A percentile compares a stretch with the other conserved stretches of the same genome.
phyloP scores from a whole-genome alignment of 2,329 filamentous ascomycete genomes.

The Aspergillus japonicus region DNA sequence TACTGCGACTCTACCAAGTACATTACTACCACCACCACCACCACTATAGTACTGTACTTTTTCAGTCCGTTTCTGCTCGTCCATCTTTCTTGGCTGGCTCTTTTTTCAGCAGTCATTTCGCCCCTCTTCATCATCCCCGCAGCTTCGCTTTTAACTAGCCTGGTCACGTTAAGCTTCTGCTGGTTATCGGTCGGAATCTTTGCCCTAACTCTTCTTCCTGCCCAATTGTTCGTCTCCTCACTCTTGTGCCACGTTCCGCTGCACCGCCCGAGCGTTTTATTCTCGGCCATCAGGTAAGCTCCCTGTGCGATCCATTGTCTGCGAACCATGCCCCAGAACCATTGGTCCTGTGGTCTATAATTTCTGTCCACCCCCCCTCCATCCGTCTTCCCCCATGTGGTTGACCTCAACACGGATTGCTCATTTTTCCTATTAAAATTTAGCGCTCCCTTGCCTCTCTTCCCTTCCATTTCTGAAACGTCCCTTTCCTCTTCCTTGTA shows the following conservation, averaged over 20 bases:
- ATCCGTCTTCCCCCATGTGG: slow-evolving; percentile 1
- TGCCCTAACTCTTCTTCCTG: slow-evolving; percentile 20
- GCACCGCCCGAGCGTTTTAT: slow-evolving; percentile 20
- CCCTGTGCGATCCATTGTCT: slow-evolving; percentile 14
- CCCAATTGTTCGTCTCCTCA: slow-evolving; percentile 22
- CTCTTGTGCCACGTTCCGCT: slow-evolving; percentile 25
- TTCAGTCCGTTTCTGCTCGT: no score
- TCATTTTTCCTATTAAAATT: slow-evolving; percentile 4
- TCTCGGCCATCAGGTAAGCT: slow-evolving; percentile 21
- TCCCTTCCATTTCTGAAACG: neutral
- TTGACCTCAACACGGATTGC: slow-evolving; percentile 6
- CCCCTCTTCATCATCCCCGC: slow-evolving; percentile 12
- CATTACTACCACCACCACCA: neutral
- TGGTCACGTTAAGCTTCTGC: slow-evolving; percentile 14
- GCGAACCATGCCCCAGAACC: slow-evolving; percentile 11
- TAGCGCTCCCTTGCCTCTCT: slow-evolving; percentile 8
- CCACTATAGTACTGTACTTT: neutral
- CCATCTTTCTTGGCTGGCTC: neutral
- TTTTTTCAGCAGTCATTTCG: neutral
- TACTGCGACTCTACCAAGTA: neutral
- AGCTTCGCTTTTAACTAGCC: slow-evolving; percentile 11
- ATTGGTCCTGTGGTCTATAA: slow-evolving; percentile 12
- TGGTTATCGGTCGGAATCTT: slow-evolving; percentile 19
- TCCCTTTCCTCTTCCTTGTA: neutral
- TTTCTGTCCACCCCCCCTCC: slow-evolving; percentile 4